Percentiles rank a stretch among this genome's conserved stretches.
Evolutionary conservation across 2,329 filamentous ascomycete genomes (phyloP).

Genomic region (Penicillium sp.): DNA sequence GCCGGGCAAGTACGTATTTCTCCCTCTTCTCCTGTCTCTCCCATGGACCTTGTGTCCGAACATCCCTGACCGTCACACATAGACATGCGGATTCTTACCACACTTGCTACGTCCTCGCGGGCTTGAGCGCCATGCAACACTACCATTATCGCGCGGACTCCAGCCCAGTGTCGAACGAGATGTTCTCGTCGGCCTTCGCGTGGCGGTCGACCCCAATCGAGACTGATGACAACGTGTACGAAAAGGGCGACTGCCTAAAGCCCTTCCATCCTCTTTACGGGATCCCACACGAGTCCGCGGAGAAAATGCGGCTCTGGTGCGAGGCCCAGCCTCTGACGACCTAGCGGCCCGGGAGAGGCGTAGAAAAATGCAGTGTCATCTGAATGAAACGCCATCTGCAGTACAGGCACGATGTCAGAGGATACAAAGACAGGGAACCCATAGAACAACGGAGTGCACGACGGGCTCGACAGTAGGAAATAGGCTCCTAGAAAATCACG

Average conservation of each 20-base stretch:
- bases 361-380: constrained; percentile 6
- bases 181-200: constrained; percentile 39
- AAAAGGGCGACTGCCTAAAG: constrained; percentile 66
- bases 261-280: constrained; percentile 81
- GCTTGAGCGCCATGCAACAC: constrained; percentile 79
- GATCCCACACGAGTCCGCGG: constrained; percentile 68
- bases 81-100: constrained; percentile 85
- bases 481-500: constrained; percentile 2
- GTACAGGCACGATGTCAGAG: too few species aligned
- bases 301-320: constrained; percentile 65
- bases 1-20: constrained; percentile 70
- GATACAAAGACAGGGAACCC: too few species aligned
- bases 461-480: too few species aligned
- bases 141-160: constrained; percentile 48
- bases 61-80: constrained; percentile 25
- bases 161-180: constrained; percentile 30
- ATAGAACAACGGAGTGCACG: too few species aligned
- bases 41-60: too few species aligned
- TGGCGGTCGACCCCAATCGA: constrained; percentile 41
- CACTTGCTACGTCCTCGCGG: constrained; percentile 85
- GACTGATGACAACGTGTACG: constrained; percentile 62
- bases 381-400: not conserved
- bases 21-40: not conserved
- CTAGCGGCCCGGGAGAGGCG: constrained; percentile 7
- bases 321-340: constrained; percentile 32